Conservation (phyloP, 2,329 filamentous ascomycete species). For the Zalaria obscura region DNA sequence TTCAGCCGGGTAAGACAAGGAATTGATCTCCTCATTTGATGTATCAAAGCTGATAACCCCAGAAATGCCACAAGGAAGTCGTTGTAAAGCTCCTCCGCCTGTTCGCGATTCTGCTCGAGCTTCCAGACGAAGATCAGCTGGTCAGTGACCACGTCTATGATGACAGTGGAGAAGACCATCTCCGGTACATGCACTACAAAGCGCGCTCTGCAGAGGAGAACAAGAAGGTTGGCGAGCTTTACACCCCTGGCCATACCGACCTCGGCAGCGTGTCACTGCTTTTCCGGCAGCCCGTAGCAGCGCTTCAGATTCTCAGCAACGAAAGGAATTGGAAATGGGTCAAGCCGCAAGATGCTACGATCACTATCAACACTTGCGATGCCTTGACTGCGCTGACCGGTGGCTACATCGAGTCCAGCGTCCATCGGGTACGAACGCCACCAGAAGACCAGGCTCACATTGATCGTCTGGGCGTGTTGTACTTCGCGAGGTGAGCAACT, state of each 20-base stretch:
- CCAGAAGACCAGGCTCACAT: slow-evolving; percentile 34
- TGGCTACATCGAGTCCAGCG: slow-evolving; percentile 32
- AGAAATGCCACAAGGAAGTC: slow-evolving; percentile 37
- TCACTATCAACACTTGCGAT: slow-evolving; percentile 26
- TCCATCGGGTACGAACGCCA: slow-evolving; percentile 34
- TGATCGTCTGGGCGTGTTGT: slow-evolving; percentile 35
- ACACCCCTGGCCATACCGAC: slow-evolving; percentile 24
- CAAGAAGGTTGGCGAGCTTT: slow-evolving; percentile 14
- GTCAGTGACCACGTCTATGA: slow-evolving; percentile 44
- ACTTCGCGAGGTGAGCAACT: slow-evolving; percentile 33
- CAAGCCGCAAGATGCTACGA: slow-evolving; percentile 22
- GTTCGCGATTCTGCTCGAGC: slow-evolving; percentile 46
- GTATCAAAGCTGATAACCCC: slow-evolving; percentile 7
- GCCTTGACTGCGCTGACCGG: slow-evolving; percentile 23
- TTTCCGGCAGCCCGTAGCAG: slow-evolving; percentile 23
- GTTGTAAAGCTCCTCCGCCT: slow-evolving; percentile 43
- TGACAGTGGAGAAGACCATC: slow-evolving; percentile 42
- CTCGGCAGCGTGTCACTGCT: slow-evolving; percentile 25
- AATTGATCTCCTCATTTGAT: slow-evolving; percentile 6
- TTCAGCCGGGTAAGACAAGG: slow-evolving; percentile 28
- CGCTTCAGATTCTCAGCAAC: slow-evolving; percentile 19
- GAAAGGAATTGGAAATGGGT: slow-evolving; percentile 27
- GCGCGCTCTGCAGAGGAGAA: slow-evolving; percentile 19
- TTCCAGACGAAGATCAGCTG: slow-evolving; percentile 44
- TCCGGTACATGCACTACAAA: slow-evolving; percentile 49